Evolutionary conservation across 768 basidiomycete species (phyloP).

Genomic region (Sporobolomyces pararoseus): DNA sequence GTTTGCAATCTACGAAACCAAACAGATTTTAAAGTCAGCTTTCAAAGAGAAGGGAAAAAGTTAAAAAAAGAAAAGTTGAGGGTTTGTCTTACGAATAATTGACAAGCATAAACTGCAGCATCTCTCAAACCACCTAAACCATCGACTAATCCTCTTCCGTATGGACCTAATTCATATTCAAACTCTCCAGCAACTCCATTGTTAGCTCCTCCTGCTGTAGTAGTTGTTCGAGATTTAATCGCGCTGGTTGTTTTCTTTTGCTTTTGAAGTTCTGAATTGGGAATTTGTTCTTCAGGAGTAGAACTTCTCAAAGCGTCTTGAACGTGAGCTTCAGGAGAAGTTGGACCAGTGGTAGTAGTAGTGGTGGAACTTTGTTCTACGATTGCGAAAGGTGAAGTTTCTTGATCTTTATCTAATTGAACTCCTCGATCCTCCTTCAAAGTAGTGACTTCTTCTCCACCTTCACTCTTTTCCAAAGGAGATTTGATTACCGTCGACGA

Average conservation of each 20-base stretch:
- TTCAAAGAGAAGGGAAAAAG: not conserved
- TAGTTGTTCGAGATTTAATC: not conserved
- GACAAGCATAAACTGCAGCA: conserved; percentile 40
- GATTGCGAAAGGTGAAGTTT: conserved; percentile 32
- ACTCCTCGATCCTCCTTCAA: too few relatives aligned
- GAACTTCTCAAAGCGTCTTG: not conserved
- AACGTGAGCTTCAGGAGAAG: not conserved
- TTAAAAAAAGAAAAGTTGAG: not conserved
- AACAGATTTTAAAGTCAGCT: not conserved
- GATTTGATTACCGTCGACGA: not conserved
- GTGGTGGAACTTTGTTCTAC: not conserved
- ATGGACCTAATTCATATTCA: conserved; percentile 28
- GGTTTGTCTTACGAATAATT: conserved; percentile 42
- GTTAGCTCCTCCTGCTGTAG: conserved; percentile 6
- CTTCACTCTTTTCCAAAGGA: not conserved
- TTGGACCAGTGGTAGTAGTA: not conserved
- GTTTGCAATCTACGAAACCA: conserved; percentile 30
- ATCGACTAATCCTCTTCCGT: conserved; percentile 44
- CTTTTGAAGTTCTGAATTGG: not conserved
- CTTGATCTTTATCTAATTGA: conserved; percentile 22
- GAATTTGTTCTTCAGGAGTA: not conserved
- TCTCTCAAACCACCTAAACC: conserved; percentile 43
- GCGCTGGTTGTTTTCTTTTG: not conserved
- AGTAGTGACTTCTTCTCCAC: too few relatives aligned
- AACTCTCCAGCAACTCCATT: conserved; percentile 24